Evolutionary conservation across 306 rosid species (phyloP).

Genomic region (Erythrophleum fordii): DNA sequence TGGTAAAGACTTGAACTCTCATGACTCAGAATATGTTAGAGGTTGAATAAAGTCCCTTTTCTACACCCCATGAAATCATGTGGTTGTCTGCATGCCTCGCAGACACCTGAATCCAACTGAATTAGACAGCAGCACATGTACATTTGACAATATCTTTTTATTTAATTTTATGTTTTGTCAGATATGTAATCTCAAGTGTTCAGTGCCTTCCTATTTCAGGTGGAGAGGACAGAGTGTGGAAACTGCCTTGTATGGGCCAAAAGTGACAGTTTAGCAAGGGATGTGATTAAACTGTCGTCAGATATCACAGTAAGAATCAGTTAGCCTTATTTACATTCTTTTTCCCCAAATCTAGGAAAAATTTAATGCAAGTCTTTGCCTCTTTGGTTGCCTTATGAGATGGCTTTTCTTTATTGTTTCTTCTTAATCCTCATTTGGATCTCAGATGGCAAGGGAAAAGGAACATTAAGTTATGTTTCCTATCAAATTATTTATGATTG

Average conservation of each 20-base stretch:
- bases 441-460: conserved; percentile 14
- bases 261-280: conserved; percentile 83
- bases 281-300: conserved; percentile 70
- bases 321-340: conserved; percentile 11
- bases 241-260: conserved; percentile 91
- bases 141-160: neutral
- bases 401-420: conserved; percentile 10
- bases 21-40: neutral
- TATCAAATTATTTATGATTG: conserved; percentile 8
- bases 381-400: conserved; percentile 5
- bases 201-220: conserved; percentile 52
- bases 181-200: conserved; percentile 24
- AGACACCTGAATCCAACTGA: neutral
- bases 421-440: conserved; percentile 18
- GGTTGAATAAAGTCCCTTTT: neutral
- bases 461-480: neutral
- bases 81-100: neutral
- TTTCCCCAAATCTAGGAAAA: conserved; percentile 8
- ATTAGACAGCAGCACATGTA: neutral
- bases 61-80: neutral
- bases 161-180: neutral
- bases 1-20: neutral
- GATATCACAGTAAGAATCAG: conserved; percentile 58
- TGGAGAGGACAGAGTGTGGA: conserved; percentile 65
- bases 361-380: neutral